Evolutionary conservation across 2,329 filamentous ascomycete genomes (phyloP), one percentile per base, ranked within the genome.

Genomic region (Sphaerostilbella broomeana): DNA sequence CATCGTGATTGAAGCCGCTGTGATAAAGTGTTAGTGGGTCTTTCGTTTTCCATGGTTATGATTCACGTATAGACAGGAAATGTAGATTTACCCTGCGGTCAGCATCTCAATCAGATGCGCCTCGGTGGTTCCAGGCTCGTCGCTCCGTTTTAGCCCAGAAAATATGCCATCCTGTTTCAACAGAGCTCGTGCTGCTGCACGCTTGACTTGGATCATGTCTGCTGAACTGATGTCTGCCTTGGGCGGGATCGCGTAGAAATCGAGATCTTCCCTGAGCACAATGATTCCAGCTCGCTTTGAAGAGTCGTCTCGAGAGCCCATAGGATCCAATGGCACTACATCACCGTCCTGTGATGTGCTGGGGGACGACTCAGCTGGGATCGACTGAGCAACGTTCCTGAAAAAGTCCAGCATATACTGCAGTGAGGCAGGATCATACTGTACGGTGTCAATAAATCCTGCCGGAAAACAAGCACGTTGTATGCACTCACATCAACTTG

Each of bases 331-430:
- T 48, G 81, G 73, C 31, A 72, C 77, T 52, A 68, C 53, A 37
- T 83, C 72, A 45, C 76, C 68, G 45, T 86, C 79, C 47, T 77
- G 73, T 2, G 78, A 77, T 24, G 76, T 67, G 41, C 73, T 77
- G 22, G 82, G 78, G 37, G 85, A 86, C 20, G 76, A 68, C 47
- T 86, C 79, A 28, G 78, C 75, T 8, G 86, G 87, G 51, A 98
- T 97, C n/a, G 89, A 92, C 64, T 95, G 88, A 38, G 92, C 92
- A 47, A 98, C 90, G 50, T 82, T 81, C 49, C 92, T 84, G 71
- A 98, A 98, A 66, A 98, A 98, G 55, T 95, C 90, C 49, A 98
- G 78, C 92, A 98, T 98, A 68, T 97, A 98, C 65, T 97, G 88
- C 40, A 98, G 77, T 33, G 90, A 97, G 38, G 82, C 81, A 17